Evolutionary conservation across 1,284 basidiomycete species (phyloP).

Genomic region (Moesziomyces aphidis): DNA sequence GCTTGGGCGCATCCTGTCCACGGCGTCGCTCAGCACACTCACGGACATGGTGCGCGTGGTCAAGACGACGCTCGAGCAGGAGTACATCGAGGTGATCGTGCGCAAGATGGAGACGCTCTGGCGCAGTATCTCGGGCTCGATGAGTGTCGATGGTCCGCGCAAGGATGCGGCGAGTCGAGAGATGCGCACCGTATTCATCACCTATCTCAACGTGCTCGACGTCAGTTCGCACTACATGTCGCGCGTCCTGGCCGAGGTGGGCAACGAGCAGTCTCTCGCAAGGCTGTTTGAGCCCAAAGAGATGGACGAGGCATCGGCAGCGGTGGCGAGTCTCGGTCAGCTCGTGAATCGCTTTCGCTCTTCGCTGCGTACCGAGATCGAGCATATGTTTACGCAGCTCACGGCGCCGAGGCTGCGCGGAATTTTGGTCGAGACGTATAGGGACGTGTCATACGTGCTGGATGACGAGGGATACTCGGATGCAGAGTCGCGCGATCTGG

Average conservation of each 20-base stretch:
- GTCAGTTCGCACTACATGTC: constrained; percentile 58
- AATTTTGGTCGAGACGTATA: constrained; percentile 86
- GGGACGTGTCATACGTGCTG: constrained; percentile 82
- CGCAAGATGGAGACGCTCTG: constrained; percentile 62
- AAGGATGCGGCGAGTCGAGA: constrained; percentile 64
- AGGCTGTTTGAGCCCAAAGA: constrained; percentile 30
- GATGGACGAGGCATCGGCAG: constrained; percentile 18
- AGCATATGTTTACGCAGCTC: constrained; percentile 93
- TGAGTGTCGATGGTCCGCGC: constrained; percentile 64
- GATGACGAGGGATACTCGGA: constrained; percentile 87
- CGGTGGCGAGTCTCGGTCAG: constrained; percentile 14
- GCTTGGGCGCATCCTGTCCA: constrained; percentile 57
- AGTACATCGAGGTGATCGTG: constrained; percentile 62
- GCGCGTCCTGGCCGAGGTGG: constrained; percentile 54
- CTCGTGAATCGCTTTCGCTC: constrained; percentile 36
- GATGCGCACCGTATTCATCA: constrained; percentile 59
- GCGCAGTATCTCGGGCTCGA: constrained; percentile 47
- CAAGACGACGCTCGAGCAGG: constrained; percentile 53
- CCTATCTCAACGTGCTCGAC: constrained; percentile 64
- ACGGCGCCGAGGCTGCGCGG: constrained; percentile 85
- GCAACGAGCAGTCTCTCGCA: constrained; percentile 25
- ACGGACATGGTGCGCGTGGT: constrained; percentile 41
- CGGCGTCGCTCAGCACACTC: constrained; percentile 45
- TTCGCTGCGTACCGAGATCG: constrained; percentile 78
- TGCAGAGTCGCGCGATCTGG: constrained; percentile 85